These are phyloP conservation scores for Cenchrus purpureus DNA, from an alignment of 176 grass and related monocot genomes.

Conservation along the genomic window DNA sequence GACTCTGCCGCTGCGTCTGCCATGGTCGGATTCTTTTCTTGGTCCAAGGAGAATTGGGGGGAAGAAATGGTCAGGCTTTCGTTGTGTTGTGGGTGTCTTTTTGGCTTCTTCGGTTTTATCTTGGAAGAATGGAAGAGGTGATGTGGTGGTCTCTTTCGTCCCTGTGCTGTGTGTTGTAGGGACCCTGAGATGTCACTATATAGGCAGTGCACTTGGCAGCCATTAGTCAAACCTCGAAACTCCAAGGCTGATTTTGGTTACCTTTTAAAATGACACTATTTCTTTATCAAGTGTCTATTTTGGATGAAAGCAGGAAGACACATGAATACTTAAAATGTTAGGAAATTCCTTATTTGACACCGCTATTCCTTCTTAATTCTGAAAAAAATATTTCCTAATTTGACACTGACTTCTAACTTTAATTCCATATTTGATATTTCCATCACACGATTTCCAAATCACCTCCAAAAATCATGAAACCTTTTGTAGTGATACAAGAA, in stretches of 20 bases:
- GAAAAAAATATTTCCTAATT: too few relatives aligned
- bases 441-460: too few relatives aligned
- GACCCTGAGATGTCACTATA: conserved; percentile 17
- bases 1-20: conserved; percentile 14
- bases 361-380: too few relatives aligned
- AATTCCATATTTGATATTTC: too few relatives aligned
- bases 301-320: neutral
- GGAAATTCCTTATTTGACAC: too few relatives aligned
- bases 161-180: neutral
- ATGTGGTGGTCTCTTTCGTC: conserved; percentile 14
- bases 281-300: neutral
- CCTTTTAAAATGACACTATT: neutral
- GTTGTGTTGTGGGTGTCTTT: conserved; percentile 35
- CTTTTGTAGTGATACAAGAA: too few relatives aligned
- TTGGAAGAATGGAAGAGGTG: neutral
- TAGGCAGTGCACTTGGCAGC: neutral
- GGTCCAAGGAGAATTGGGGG: conserved; percentile 9
- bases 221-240: conserved; percentile 21
- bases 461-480: too few relatives aligned
- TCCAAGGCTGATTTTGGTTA: neutral
- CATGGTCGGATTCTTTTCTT: conserved; percentile 46
- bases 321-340: neutral
- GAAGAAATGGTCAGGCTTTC: conserved; percentile 37
- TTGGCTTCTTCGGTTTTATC: conserved; percentile 44
- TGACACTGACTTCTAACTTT: too few relatives aligned